Base-by-base conservation (phyloP, 768 basidiomycete species). In the Boletales sp. region DNA sequence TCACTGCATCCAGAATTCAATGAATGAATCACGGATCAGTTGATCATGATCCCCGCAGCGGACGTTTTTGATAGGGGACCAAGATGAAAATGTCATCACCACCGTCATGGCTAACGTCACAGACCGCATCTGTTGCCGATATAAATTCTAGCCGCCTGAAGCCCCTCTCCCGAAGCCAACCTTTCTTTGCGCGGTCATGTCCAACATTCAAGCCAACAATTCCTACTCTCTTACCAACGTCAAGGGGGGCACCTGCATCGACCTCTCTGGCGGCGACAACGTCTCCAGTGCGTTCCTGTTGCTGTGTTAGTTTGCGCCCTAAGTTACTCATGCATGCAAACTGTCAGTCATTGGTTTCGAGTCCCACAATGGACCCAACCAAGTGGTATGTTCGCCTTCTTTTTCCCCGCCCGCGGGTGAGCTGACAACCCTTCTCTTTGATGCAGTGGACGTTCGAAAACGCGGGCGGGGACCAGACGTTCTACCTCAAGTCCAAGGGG, bases 211-310 rank as follows among this genome's bases (percentile, higher is more conserved):
- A 53, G 57, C 51, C 14, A 75, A 77, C 17, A 48, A 34, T 14
- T 69, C 58, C 0, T 83, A 79, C 67, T 70, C 56, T 32, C 71
- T 84, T 56, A 68, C 61, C 36, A 85, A 84, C 64, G 72, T 65
- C 57, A 75, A 80, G 63, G 69, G 73, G 8, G 74, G 73, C 3
- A 83, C 76, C 5, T 77, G 72, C 25, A 54, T 82, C 21, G 81
- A 84, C 57, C 71, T 84, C 49, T 83, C 82, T 15, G 80, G 74
- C 4, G 68, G 50, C 8, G 81, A 83, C 59, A 72, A 77, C 50
- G 60, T 41, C 8, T 71, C 78, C 42, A 71, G 79, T 79, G 50
- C 25, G 76, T 66, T 5, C 36, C 5, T 2, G 5, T n/a, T 0
- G 2, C 9, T 9, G 8, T 38, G 15, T 39, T 34, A n/a, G n/a